These are phyloP conservation scores for Pneumocystis wakefieldiae DNA, from an alignment of 1,139 yeast species.

Conservation along the genomic window DNA sequence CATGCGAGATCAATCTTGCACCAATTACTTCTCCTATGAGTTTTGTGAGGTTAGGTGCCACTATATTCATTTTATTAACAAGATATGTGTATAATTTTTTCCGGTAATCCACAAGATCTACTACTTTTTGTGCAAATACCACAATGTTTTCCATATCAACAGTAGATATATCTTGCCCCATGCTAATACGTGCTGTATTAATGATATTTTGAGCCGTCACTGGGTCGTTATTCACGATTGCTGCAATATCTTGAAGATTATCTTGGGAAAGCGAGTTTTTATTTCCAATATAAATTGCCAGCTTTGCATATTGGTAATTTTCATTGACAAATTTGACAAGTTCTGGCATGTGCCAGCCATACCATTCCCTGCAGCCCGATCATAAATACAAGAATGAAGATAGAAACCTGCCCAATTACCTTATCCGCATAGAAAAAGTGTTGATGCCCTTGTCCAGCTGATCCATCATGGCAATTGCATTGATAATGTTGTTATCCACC, in stretches of 20 bases:
- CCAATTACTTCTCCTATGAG: slow-evolving; percentile 96
- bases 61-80: slow-evolving; percentile 89
- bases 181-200: slow-evolving; percentile 90
- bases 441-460: slow-evolving; percentile 94
- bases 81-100: slow-evolving; percentile 80
- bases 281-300: slow-evolving; percentile 72
- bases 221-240: slow-evolving; percentile 80
- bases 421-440: slow-evolving; percentile 86
- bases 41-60: slow-evolving; percentile 93
- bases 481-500: slow-evolving; percentile 96
- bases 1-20: slow-evolving; percentile 93
- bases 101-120: slow-evolving; percentile 88
- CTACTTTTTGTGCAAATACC: slow-evolving; percentile 86
- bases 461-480: slow-evolving; percentile 92
- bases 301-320: slow-evolving; percentile 69
- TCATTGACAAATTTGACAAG: slow-evolving; percentile 93
- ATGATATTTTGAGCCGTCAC: slow-evolving; percentile 85
- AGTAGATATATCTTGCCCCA: slow-evolving; percentile 95
- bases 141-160: slow-evolving; percentile 72
- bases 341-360: slow-evolving; percentile 99
- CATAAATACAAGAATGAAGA: slow-evolving; percentile 20
- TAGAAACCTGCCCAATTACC: slow-evolving; percentile 4
- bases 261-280: slow-evolving; percentile 67
- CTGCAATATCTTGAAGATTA: slow-evolving; percentile 76
- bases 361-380: slow-evolving; percentile 65